phyloP scores from a whole-genome alignment of 179 eudicot species.

The Drosera spatulata region DNA sequence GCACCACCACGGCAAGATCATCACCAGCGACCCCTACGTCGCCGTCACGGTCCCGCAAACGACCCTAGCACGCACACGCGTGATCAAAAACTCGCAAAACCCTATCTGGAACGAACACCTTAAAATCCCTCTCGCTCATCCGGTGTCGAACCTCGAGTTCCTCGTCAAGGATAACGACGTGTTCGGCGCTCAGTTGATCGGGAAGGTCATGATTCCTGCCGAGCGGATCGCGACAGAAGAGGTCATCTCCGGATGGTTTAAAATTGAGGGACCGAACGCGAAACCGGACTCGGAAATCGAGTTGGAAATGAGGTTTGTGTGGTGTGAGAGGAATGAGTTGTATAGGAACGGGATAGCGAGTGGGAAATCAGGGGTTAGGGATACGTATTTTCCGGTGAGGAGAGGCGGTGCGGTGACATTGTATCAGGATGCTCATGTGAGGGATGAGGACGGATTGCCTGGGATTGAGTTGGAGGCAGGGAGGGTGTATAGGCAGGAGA shows the following conservation, averaged over 20 bases:
- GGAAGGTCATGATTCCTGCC: slow-evolving; percentile 43
- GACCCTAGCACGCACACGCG: slow-evolving; percentile 81
- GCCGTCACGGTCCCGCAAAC: slow-evolving; percentile 56
- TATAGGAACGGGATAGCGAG: slow-evolving; percentile 22
- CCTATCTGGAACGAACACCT: slow-evolving; percentile 68
- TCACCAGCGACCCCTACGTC: slow-evolving; percentile 94
- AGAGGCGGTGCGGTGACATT: slow-evolving; percentile 48
- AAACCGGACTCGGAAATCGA: slow-evolving; percentile 40
- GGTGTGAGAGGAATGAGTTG: slow-evolving; percentile 28
- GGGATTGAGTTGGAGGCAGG: slow-evolving; percentile 45
- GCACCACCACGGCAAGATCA: slow-evolving; percentile 35
- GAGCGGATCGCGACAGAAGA: slow-evolving; percentile 38
- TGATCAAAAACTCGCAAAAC: slow-evolving; percentile 49
- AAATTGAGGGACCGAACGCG: slow-evolving; percentile 32
- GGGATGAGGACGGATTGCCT: slow-evolving; percentile 34
- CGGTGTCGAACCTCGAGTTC: slow-evolving; percentile 37
- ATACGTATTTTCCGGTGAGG: slow-evolving; percentile 60
- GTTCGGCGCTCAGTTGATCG: slow-evolving; percentile 79
- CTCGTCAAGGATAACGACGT: slow-evolving; percentile 75
- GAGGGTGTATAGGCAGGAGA: slow-evolving; percentile 27
- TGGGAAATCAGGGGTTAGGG: slow-evolving; percentile 34
- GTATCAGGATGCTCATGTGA: slow-evolving; percentile 75
- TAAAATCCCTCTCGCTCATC: slow-evolving; percentile 62
- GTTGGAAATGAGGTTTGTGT: slow-evolving; percentile 35
- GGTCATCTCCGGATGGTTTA: slow-evolving; percentile 51